These are phyloP conservation scores for Fusarium pseudocircinatum DNA, from an alignment of 2,329 filamentous ascomycete species.

Conservation along the genomic window DNA sequence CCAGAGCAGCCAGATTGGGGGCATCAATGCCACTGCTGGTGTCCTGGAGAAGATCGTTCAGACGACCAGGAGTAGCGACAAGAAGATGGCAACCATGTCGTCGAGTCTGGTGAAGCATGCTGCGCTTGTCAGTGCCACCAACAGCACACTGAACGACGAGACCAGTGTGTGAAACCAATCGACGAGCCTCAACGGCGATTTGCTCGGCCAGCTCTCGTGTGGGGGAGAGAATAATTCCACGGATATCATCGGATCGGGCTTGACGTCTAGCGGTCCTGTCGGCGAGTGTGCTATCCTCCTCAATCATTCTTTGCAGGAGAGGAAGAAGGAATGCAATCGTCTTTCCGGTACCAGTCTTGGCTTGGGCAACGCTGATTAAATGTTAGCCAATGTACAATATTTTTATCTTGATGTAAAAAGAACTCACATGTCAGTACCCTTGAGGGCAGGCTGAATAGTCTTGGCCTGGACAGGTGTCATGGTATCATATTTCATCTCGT, in stretches of 20 bases:
- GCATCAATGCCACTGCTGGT: conserved; percentile 69
- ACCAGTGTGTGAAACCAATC: conserved; percentile 71
- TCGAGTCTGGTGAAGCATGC: conserved; percentile 74
- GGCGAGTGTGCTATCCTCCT: conserved; percentile 69
- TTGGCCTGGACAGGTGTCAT: conserved; percentile 95
- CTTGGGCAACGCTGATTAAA: conserved; percentile 76
- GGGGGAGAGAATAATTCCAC: conserved; percentile 78
- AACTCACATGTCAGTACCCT: conserved; percentile 83
- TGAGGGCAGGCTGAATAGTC: conserved; percentile 83
- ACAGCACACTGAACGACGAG: conserved; percentile 81
- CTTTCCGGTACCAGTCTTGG: conserved; percentile 97
- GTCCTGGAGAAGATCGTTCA: conserved; percentile 83
- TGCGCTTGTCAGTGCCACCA: conserved; percentile 83
- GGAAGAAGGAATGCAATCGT: conserved; percentile 93
- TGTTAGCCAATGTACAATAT: conserved; percentile 27
- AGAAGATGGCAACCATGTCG: conserved; percentile 85
- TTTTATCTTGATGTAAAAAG: neutral
- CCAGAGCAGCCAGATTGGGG: conserved; percentile 87
- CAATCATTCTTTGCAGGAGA: conserved; percentile 80
- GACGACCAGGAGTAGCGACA: conserved; percentile 87
- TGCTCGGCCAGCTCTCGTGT: conserved; percentile 85
- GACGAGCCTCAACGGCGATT: conserved; percentile 81
- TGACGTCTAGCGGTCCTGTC: conserved; percentile 49
- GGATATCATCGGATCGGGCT: conserved; percentile 66
- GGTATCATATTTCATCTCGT: conserved; percentile 77